Conservation (phyloP, 2,329 filamentous ascomycete genomes). For the Rhinocladiella similis region DNA sequence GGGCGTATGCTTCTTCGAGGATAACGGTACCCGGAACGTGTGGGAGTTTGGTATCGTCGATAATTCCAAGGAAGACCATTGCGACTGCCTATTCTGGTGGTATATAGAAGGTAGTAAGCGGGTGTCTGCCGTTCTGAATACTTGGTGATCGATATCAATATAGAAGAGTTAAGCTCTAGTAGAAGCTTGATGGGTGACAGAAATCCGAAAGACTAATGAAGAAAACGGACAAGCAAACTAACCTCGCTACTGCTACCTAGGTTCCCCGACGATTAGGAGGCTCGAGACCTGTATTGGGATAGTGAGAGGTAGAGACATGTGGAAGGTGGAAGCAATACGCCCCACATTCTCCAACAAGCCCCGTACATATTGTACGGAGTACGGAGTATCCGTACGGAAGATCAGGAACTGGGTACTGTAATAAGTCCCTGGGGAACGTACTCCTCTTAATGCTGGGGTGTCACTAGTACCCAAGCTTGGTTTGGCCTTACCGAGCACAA, state of each 20-base stretch:
- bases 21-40: constrained; percentile 36
- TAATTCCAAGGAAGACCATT: constrained; percentile 28
- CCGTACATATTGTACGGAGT: too few relatives aligned
- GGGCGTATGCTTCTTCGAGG: constrained; percentile 17
- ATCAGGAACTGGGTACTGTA: too few relatives aligned
- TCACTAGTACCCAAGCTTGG: background rate
- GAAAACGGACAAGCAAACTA: too few relatives aligned
- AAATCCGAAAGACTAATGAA: too few relatives aligned
- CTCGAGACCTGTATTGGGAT: background rate
- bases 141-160: background rate
- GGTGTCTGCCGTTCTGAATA: background rate
- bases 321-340: background rate
- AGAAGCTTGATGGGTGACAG: too few relatives aligned
- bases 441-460: background rate
- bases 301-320: too few relatives aligned
- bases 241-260: background rate
- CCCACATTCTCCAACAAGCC: background rate
- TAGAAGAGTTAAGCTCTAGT: too few relatives aligned
- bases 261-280: background rate
- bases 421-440: background rate
- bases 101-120: background rate
- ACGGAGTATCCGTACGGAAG: too few relatives aligned
- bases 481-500: too few relatives aligned
- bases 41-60: constrained; percentile 34
- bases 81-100: background rate